Base-by-base conservation (phyloP, 2,329 filamentous ascomycete genomes). In the Pseudogymnoascus sp. region DNA sequence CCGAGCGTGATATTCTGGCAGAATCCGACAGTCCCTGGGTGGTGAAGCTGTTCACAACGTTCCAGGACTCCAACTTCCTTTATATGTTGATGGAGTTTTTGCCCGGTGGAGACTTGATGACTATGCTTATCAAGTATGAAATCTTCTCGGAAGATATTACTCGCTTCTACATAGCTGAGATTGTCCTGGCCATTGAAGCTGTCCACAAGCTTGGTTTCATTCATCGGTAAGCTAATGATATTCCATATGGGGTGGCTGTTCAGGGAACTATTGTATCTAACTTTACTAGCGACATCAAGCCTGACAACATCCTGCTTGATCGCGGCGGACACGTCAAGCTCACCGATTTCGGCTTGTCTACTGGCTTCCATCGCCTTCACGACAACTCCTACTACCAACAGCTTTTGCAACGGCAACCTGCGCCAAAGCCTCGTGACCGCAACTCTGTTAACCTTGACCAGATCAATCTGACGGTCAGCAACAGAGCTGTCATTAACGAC, bases 1-100 rank as follows among this genome's bases (percentile, higher is more conserved):
- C 94, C 60, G 94, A 99, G 78, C 87, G 94, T 81, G 94, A 99
- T 74, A 97, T 99, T 68, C 80, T 99, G 65, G 94, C 94, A 65
- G 95, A 99, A 75, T 96, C 93, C n/a, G 94, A 99, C 81, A 97
- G 94, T 72, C 93, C 94, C 4, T 99, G 94, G 94, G 90, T 99
- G 14, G 94, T 99, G 70, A 99, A 97, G 81, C 86, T 99, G 65
- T 96, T 90, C 78, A 97, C 94, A 11, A 97, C 94, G 0, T 99
- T 99, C 81, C 94, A 99, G 76, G 94, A 99, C 73, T 83, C 84
- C 50, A 93, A 94, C 67, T 99, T 97, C 78, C 80, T 99, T 36
- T 99, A 99, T 79, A 94, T 99, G 87, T 81, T 99, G 64, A 99
- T 99, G 94, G 94, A 99, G 77, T 99, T 97, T 77, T 83, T 99